These are phyloP conservation scores for Pezicula carpinea DNA, from an alignment of 2,329 filamentous ascomycete genomes.

Conservation along the genomic window DNA sequence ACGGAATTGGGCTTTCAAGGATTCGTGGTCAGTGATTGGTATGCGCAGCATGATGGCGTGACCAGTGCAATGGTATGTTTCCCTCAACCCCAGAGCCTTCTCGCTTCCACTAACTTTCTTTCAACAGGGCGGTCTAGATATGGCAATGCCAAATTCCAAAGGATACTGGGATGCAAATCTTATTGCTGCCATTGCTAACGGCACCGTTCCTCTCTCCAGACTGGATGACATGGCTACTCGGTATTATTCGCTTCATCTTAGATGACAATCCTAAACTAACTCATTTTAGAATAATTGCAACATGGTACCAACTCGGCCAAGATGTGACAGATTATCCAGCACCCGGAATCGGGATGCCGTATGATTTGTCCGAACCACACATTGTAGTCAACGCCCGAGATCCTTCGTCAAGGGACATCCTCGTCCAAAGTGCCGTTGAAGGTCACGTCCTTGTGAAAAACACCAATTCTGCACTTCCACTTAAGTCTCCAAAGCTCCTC, in stretches of 20 bases:
- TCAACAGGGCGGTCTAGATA: conserved; percentile 68
- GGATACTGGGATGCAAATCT: conserved; percentile 29
- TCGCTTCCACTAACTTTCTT: neutral
- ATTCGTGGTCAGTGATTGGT: conserved; percentile 79
- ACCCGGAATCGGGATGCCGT: conserved; percentile 44
- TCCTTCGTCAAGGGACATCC: conserved; percentile 37
- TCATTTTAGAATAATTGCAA: conserved; percentile 54
- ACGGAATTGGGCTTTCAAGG: conserved; percentile 82
- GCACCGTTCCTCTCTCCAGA: conserved; percentile 48
- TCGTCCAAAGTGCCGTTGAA: conserved; percentile 53
- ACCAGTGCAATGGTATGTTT: conserved; percentile 47
- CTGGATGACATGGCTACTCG: conserved; percentile 57
- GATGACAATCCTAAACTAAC: conserved; percentile 66
- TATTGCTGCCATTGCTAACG: conserved; percentile 53
- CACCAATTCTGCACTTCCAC: conserved; percentile 46
- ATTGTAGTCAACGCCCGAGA: conserved; percentile 49
- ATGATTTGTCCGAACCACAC: conserved; percentile 44
- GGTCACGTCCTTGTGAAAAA: conserved; percentile 64
- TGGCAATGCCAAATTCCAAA: conserved; percentile 26
- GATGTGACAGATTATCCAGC: conserved; percentile 34
- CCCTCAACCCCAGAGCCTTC: neutral
- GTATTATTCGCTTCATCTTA: conserved; percentile 65
- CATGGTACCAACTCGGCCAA: conserved; percentile 54
- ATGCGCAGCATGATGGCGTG: conserved; percentile 75
- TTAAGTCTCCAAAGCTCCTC: conserved; percentile 43